A percentile compares a stretch with the other conserved stretches of the same genome.
Evolutionary conservation across 1,284 basidiomycete species (phyloP).

Genomic region (Trichosporon faecale): DNA sequence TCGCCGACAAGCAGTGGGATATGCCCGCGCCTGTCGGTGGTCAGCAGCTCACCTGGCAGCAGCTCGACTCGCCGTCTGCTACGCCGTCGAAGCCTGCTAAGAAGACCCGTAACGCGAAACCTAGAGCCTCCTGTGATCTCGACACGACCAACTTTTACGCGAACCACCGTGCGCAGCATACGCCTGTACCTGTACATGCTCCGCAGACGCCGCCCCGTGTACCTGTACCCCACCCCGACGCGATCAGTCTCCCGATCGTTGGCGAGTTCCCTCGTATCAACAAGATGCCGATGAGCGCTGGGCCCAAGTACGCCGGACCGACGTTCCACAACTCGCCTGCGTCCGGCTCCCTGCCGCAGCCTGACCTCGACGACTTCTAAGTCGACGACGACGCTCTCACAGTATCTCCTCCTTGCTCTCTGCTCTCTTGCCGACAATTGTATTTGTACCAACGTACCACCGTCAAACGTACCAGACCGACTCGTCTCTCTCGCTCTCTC

Average conservation of each 20-base stretch:
- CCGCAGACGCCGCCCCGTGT: slow-evolving; percentile 46
- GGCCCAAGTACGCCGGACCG: slow-evolving; percentile 46
- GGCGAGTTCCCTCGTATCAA: slow-evolving; percentile 45
- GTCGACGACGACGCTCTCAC: slow-evolving; percentile 34
- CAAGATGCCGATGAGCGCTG: slow-evolving; percentile 14
- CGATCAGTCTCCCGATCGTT: slow-evolving; percentile 23
- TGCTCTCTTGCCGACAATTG: slow-evolving; percentile 1
- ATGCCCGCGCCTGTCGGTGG: slow-evolving; percentile 29
- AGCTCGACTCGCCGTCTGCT: slow-evolving; percentile 25
- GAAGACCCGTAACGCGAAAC: slow-evolving; percentile 6
- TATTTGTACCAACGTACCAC: slow-evolving; percentile 6
- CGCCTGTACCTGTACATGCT: background rate
- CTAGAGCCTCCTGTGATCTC: slow-evolving; percentile 27
- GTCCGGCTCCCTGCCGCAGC: slow-evolving; percentile 42
- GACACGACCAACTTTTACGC: slow-evolving; percentile 43
- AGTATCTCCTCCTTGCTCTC: background rate
- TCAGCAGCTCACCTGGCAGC: slow-evolving; percentile 44
- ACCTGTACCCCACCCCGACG: slow-evolving; percentile 9
- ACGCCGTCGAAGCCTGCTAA: slow-evolving; percentile 6
- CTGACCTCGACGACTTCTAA: slow-evolving; percentile 49
- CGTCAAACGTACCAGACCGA: background rate
- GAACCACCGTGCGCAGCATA: slow-evolving; percentile 28
- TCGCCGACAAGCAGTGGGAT: slow-evolving; percentile 36
- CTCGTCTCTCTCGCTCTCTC: slow-evolving; percentile 3
- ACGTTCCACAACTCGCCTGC: slow-evolving; percentile 51